Evolutionary conservation across 1,139 yeast genomes (phyloP).

Genomic region (Insectozyma bohioensis): DNA sequence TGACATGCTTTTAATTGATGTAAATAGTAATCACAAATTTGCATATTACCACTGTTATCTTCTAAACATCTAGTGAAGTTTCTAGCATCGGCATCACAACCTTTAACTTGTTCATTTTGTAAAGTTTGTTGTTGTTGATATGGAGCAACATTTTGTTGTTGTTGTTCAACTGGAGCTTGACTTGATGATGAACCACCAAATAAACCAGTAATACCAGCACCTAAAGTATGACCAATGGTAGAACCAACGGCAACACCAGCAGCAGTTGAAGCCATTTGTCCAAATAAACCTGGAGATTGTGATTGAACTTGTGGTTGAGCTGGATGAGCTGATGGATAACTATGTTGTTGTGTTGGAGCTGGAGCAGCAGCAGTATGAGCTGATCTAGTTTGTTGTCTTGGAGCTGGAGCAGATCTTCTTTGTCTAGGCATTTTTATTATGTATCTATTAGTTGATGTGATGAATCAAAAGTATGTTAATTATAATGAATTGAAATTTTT

Average conservation of each 20-base stretch:
- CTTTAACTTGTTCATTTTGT: slow-evolving; percentile 45
- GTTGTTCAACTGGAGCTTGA: slow-evolving; percentile 51
- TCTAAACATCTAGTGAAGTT: slow-evolving; percentile 93
- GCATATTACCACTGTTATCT: slow-evolving; percentile 93
- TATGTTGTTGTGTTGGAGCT: slow-evolving; percentile 17
- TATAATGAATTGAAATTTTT: slow-evolving; percentile 3
- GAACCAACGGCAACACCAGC: slow-evolving; percentile 99
- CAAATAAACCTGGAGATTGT: slow-evolving; percentile 78
- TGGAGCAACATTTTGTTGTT: slow-evolving; percentile 42
- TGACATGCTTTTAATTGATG: slow-evolving; percentile 98
- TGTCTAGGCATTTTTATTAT: slow-evolving; percentile 52
- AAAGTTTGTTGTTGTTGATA: slow-evolving; percentile 33
- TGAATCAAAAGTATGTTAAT: no score
- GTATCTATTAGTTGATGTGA: slow-evolving; percentile 1
- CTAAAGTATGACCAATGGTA: slow-evolving; percentile 92
- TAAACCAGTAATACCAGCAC: slow-evolving; percentile 88
- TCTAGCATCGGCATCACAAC: slow-evolving; percentile 92
- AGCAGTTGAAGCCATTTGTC: slow-evolving; percentile 98
- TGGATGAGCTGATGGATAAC: slow-evolving; percentile 38
- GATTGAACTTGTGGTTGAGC: slow-evolving; percentile 43
- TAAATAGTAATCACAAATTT: slow-evolving; percentile 92
- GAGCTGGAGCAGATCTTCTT: slow-evolving; percentile 65
- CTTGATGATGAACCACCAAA: slow-evolving; percentile 78
- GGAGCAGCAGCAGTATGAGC: slow-evolving; percentile 78
- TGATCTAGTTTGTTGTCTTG: slow-evolving; percentile 64